Evolutionary conservation across 129 eudicot species (phyloP).

Genomic region (Flaveria trinervia): DNA sequence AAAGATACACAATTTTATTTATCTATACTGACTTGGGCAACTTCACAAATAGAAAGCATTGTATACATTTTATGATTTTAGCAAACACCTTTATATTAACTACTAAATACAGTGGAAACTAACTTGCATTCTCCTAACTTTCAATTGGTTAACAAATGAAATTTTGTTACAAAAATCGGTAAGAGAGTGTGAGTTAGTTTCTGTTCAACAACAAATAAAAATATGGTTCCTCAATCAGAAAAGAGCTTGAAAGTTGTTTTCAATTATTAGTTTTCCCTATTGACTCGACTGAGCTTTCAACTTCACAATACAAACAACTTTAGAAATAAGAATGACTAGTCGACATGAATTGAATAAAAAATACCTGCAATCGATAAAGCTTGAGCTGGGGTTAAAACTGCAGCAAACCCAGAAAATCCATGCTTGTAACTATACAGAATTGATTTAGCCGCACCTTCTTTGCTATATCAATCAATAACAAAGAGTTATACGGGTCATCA

Average conservation of each 20-base stretch:
- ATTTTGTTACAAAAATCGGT: too few species aligned
- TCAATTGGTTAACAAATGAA: neutral
- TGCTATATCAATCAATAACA: slow-evolving; percentile 32
- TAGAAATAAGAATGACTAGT: neutral
- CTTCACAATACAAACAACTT: neutral
- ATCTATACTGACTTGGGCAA: neutral
- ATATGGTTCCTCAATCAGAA: too few species aligned
- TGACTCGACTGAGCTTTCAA: neutral
- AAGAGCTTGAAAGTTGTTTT: neutral
- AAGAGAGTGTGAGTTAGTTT: neutral
- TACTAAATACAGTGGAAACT: too few species aligned
- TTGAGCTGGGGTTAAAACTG: slow-evolving; percentile 40
- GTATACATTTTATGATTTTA: too few species aligned
- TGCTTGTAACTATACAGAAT: slow-evolving; percentile 65
- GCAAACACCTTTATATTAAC: too few species aligned
- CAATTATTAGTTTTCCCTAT: neutral
- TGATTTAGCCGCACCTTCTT: slow-evolving; percentile 47
- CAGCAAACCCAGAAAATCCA: slow-evolving; percentile 67
- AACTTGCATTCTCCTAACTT: neutral
- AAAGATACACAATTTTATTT: too few species aligned
- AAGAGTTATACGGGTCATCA: neutral
- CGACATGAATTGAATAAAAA: neutral
- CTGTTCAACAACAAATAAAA: neutral
- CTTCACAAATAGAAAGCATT: neutral
- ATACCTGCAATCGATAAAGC: slow-evolving; percentile 48